These are phyloP conservation scores for Phytopythium boreale DNA, from an alignment of 352 stramenopile genomes.

Conservation along the genomic window DNA sequence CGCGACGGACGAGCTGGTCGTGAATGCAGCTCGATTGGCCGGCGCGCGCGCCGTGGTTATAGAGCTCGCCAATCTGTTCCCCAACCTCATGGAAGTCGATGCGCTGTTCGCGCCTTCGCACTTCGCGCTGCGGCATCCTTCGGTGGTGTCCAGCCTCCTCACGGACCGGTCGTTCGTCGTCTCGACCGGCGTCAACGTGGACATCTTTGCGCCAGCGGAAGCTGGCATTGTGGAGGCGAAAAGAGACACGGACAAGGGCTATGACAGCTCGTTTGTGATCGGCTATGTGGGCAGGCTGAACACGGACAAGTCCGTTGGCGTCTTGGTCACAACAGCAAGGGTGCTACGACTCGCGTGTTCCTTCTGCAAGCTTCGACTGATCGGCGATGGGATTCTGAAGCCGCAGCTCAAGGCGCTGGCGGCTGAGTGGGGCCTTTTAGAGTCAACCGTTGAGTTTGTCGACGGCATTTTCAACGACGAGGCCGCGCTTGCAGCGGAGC, in stretches of 20 bases:
- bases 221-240: too few relatives aligned
- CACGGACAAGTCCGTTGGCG: slow-evolving; percentile 48
- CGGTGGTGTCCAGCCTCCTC: slow-evolving; percentile 20
- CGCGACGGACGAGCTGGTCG: slow-evolving; percentile 25
- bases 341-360: slow-evolving; percentile 19
- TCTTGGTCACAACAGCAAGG: slow-evolving; percentile 31
- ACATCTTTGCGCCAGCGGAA: slow-evolving; percentile 19
- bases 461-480: slow-evolving; percentile 50
- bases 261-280: slow-evolving; percentile 28
- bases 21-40: slow-evolving; percentile 30
- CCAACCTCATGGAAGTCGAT: slow-evolving; percentile 33
- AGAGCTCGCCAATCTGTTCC: slow-evolving; percentile 51
- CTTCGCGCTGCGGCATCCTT: slow-evolving; percentile 45
- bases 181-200: slow-evolving; percentile 38
- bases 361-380: slow-evolving; percentile 22
- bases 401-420: slow-evolving; percentile 20
- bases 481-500: slow-evolving; percentile 17
- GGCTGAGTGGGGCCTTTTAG: slow-evolving; percentile 27
- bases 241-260: too few relatives aligned
- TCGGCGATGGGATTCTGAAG: slow-evolving; percentile 39
- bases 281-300: slow-evolving; percentile 44
- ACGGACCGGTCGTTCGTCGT: slow-evolving; percentile 27
- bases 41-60: slow-evolving; percentile 37
- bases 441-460: slow-evolving; percentile 30
- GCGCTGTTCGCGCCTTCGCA: slow-evolving; percentile 51